phyloP scores from a whole-genome alignment of 179 eudicot species.

The Pouteria campechiana region DNA sequence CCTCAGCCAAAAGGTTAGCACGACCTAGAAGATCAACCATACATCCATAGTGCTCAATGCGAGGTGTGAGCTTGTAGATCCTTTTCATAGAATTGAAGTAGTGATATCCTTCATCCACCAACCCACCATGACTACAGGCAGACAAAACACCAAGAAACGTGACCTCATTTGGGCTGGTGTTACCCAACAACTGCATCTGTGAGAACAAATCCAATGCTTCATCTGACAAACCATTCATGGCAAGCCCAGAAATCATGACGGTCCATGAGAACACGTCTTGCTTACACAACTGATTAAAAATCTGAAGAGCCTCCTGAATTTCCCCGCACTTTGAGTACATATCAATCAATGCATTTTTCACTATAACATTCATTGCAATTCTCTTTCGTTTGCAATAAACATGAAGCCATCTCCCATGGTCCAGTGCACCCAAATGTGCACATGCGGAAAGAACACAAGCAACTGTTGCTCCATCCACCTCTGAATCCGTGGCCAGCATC shows the following conservation, averaged over 20 bases:
- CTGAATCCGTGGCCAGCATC: no score
- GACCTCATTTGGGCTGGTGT: background rate
- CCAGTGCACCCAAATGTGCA: background rate
- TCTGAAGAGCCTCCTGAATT: conserved; percentile 1
- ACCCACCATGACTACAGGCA: conserved; percentile 20
- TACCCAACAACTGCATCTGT: background rate
- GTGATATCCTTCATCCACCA: conserved; percentile 19
- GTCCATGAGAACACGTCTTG: conserved; percentile 17
- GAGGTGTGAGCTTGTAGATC: conserved; percentile 20
- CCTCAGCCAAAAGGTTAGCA: conserved; percentile 23
- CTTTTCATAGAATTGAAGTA: conserved; percentile 18
- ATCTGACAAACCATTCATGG: conserved; percentile 9
- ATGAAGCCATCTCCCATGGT: conserved; percentile 2
- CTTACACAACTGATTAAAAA: conserved; percentile 8
- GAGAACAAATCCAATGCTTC: background rate
- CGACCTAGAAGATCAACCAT: conserved; percentile 35
- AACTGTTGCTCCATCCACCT: no score
- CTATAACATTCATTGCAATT: background rate
- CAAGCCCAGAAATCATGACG: conserved; percentile 16
- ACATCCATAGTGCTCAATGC: conserved; percentile 33
- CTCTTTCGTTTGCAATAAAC: background rate
- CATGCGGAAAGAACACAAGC: no score
- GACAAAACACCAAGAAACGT: background rate
- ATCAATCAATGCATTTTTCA: conserved; percentile 12
- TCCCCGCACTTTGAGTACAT: conserved; percentile 19